These are phyloP conservation scores for Huntiella moniliformis DNA, from an alignment of 2,329 filamentous ascomycete genomes.

Conservation along the genomic window DNA sequence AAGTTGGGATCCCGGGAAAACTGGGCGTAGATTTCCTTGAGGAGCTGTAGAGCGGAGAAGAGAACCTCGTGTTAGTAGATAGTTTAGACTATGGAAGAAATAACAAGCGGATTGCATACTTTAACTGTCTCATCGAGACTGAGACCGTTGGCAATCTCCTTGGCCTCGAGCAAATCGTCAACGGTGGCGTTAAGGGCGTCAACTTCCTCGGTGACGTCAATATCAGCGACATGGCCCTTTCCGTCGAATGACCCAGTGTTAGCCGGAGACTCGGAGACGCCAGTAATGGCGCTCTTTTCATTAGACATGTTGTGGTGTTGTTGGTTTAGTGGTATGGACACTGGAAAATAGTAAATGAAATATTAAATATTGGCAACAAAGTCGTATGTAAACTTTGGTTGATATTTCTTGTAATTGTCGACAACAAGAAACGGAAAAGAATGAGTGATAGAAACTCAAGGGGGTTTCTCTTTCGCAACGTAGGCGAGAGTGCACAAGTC, in stretches of 20 bases:
- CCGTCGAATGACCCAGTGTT: background rate
- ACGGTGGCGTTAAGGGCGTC: constrained; percentile 21
- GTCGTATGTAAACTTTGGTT: background rate
- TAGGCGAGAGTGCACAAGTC: too few species aligned
- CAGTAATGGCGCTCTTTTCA: background rate
- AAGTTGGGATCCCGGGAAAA: constrained; percentile 23
- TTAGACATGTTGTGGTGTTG: too few species aligned
- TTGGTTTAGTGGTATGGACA: too few species aligned
- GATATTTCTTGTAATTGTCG: background rate
- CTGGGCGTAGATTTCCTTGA: constrained; percentile 19
- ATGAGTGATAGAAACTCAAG: background rate
- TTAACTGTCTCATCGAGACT: constrained; percentile 19
- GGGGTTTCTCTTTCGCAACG: too few species aligned
- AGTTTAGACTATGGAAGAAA: background rate
- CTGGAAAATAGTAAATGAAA: too few species aligned
- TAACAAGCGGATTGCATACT: constrained; percentile 13
- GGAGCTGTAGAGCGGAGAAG: constrained; percentile 15
- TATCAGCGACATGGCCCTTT: background rate
- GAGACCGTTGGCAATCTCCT: constrained; percentile 19
- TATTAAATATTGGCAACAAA: too few species aligned
- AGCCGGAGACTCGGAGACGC: background rate
- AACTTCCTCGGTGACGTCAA: constrained; percentile 3
- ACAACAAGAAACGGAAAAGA: background rate
- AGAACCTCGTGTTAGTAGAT: background rate
- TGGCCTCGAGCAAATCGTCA: constrained; percentile 26